A percentile compares a stretch with the other conserved stretches of the same genome.
Conservation (phyloP, 495 filamentous ascomycete genomes). For the Haplographium delicatum region DNA sequence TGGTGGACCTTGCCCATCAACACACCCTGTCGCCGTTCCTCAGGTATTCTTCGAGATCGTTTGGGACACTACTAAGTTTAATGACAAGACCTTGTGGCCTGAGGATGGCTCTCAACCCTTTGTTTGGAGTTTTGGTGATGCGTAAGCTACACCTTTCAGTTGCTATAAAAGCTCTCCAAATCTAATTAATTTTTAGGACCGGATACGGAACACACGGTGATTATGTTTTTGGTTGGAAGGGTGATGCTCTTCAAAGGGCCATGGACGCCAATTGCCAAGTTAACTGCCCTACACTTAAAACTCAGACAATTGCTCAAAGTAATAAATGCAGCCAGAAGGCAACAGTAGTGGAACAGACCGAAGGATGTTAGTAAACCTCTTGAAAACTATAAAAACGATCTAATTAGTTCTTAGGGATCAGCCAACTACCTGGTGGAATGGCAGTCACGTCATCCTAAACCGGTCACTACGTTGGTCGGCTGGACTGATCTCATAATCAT, state of each 20-base stretch:
- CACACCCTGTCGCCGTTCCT: constrained; percentile 51
- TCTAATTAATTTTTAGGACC: constrained; percentile 3
- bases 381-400: too few species aligned
- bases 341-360: too few species aligned
- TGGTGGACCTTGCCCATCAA: constrained; percentile 38
- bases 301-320: constrained; percentile 30
- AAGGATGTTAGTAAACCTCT: too few species aligned
- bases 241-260: constrained; percentile 39
- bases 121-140: constrained; percentile 55
- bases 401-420: too few species aligned
- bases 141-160: background rate
- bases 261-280: constrained; percentile 28
- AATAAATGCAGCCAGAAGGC: too few species aligned
- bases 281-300: constrained; percentile 31
- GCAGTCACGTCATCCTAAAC: too few species aligned
- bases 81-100: constrained; percentile 63
- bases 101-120: constrained; percentile 54
- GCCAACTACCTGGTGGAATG: too few species aligned
- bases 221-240: constrained; percentile 68
- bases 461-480: too few species aligned
- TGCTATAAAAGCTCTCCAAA: background rate
- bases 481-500: too few species aligned
- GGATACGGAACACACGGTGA: constrained; percentile 62
- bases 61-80: constrained; percentile 42
- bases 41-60: constrained; percentile 56